Percentiles rank a stretch among this genome's conserved stretches.
These are phyloP conservation scores for Poa annua DNA, from an alignment of 176 grass and related monocot genomes.

Conservation along the genomic window DNA sequence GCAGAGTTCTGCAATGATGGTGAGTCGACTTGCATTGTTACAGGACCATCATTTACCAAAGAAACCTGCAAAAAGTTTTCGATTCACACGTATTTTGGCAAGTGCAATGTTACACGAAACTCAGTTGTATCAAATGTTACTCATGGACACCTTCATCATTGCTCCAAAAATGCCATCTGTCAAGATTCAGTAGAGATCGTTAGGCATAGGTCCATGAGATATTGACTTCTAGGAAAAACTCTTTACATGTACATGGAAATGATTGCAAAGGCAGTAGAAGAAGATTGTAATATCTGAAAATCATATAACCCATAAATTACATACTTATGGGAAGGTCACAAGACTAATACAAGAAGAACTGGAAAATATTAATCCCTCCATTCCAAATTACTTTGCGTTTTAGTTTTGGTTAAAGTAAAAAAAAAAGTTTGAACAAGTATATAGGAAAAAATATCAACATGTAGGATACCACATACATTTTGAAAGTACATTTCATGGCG, in stretches of 20 bases:
- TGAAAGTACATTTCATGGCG: no score
- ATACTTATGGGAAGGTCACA: slow-evolving; percentile 1
- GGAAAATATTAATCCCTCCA: neutral
- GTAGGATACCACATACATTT: no score
- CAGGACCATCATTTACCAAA: slow-evolving; percentile 93
- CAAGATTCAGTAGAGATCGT: slow-evolving; percentile 7
- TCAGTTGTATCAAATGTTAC: slow-evolving; percentile 31
- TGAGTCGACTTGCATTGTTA: slow-evolving; percentile 96
- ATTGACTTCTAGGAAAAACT: slow-evolving; percentile 2
- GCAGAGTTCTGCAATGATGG: slow-evolving; percentile 53
- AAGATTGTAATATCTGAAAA: neutral
- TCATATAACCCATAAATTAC: neutral
- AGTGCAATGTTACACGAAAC: neutral
- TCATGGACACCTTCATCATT: slow-evolving; percentile 89
- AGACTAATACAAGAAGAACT: neutral
- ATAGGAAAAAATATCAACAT: no score
- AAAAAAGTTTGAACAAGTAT: no score
- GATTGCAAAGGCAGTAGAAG: neutral
- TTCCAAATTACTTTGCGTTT: no score
- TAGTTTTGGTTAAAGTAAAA: no score
- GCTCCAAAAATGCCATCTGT: slow-evolving; percentile 96
- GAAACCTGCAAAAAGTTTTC: slow-evolving; percentile 69
- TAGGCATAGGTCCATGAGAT: slow-evolving; percentile 5
- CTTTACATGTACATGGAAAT: slow-evolving; percentile 2
- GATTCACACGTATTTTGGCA: slow-evolving; percentile 32